A percentile compares a stretch with the other conserved stretches of the same genome.
Evolutionary conservation across 352 stramenopile genomes (phyloP).

Genomic region (Pythium myriotylum): DNA sequence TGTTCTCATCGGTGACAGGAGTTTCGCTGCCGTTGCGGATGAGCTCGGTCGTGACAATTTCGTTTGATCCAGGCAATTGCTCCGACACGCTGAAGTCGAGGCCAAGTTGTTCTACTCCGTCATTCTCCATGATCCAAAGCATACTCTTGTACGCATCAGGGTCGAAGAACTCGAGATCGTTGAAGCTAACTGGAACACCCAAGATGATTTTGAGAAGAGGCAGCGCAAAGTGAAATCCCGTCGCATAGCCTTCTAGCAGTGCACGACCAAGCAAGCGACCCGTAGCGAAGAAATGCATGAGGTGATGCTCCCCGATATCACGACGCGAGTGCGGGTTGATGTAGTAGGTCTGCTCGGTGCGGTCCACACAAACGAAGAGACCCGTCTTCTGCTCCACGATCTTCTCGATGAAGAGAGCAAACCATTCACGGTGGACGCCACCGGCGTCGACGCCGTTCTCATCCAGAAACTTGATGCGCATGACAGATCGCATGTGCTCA

Average conservation of each 20-base stretch:
- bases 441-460: constrained; percentile 66
- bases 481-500: constrained; percentile 34
- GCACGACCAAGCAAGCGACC: constrained; percentile 34
- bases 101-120: constrained; percentile 30
- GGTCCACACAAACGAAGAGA: constrained; percentile 34
- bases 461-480: constrained; percentile 61
- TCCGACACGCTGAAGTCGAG: constrained; percentile 66
- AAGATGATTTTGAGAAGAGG: constrained; percentile 95
- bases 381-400: constrained; percentile 31
- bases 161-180: constrained; percentile 81
- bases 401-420: constrained; percentile 44
- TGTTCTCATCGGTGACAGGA: constrained; percentile 94
- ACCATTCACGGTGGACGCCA: constrained; percentile 71
- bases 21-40: constrained; percentile 43
- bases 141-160: constrained; percentile 33
- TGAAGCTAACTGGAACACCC: constrained; percentile 88
- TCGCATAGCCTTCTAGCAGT: constrained; percentile 77
- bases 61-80: constrained; percentile 29
- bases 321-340: constrained; percentile 35
- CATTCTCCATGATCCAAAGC: constrained; percentile 32
- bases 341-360: constrained; percentile 37
- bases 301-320: constrained; percentile 34
- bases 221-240: constrained; percentile 87
- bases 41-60: constrained; percentile 55
- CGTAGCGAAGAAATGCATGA: constrained; percentile 33